Evolutionary conservation across 495 filamentous ascomycete genomes (phyloP), one percentile per base, ranked within the genome.

Genomic region (Cenococcum geophilum): DNA sequence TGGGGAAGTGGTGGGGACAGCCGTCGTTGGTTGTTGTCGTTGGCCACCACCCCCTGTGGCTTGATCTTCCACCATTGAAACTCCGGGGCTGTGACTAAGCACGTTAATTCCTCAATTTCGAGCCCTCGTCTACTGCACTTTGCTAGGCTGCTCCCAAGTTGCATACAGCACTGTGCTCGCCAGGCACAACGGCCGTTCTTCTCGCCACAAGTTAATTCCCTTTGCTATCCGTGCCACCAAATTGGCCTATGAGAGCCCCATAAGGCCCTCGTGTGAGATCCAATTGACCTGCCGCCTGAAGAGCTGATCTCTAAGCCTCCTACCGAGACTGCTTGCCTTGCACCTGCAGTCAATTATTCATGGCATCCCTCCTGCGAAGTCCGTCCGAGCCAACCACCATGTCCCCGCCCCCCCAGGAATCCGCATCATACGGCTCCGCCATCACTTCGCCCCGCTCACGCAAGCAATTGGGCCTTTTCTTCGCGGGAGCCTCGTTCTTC

Each of bases 401-500:
- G 14, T 27, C 63, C 54, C 62, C 25, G 9, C 63, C 56, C 11
- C 22, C 54, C 6, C n/a, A 58, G 50, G 59, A 57, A 59, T 64
- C 66, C 27, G 50, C 58, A 36, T 65, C 57, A 18, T 47, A 62
- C 23, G 61, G 57, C 64, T 57, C 61, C n/a, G 53, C 66, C 36
- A 55, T 71, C 56, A 75, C 71, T 48, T 70, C 70, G 14, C 40
- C 70, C 35, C 79, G 81, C 27, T 76, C 79, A 1, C 67, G 77
- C 8, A 73, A 74, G 40, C 81, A 85, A 70, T 69, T 83, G 34
- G 74, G 76, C 40, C 74, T 92, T 62, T 84, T 90, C 75, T 75
- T 85, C 63, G 84, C 82, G 71, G 91, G 91, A 59, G 78, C 85
- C 21, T 75, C 82, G 65, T 95, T 92, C 74, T 80, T 90, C 70